Base-by-base conservation (phyloP, 768 basidiomycete genomes). In the Tephrocybe sp. region DNA sequence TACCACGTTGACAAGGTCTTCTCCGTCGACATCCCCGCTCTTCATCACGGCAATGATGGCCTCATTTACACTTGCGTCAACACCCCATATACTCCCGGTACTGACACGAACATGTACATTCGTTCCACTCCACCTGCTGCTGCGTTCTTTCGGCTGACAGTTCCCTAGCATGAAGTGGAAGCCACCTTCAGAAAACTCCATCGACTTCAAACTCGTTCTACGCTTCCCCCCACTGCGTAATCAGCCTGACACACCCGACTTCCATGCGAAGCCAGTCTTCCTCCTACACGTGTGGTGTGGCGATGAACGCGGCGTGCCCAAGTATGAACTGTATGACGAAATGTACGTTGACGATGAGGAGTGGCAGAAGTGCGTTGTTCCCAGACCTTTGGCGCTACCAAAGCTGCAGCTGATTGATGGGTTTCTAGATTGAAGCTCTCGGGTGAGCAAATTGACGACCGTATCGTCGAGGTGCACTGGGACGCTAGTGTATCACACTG, bases 191-290 rank as follows among this genome's bases (percentile, higher is more conserved):
- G 96, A 98, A 65, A 99, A 99, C 66, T 95, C 94, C 1, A 88
- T 98, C 61, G 97, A 99, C 68, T 98, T 99, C 76, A 93, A 93
- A 67, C 86, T 98, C 24, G 81, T 94, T 43, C 74, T 99, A n/a
- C 86, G 93, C 26, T 99, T 98, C 66, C 94, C 96, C 0, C 83
- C 93, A 1, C 67, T 70, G 3, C 64, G 65, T 14, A 69, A 71
- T 20, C 68, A 85, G 45, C 76, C 81, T 0, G 59, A 70, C 6
- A 69, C 83, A 59, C 90, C 93, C 1, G 93, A 98, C 62, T 88
- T 86, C 57, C 75, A 74, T 53, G 85, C 85, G 10, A 98, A 94
- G 66, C 97, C 97, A 1, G 64, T 88, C 3, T 98, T 98, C 65
- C 69, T 88, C 44, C 74, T 99, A 25, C 72, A 93, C 54, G 84